Conservation (phyloP, 1,139 yeast species). For the Scheffersomyces cryptocercus region DNA sequence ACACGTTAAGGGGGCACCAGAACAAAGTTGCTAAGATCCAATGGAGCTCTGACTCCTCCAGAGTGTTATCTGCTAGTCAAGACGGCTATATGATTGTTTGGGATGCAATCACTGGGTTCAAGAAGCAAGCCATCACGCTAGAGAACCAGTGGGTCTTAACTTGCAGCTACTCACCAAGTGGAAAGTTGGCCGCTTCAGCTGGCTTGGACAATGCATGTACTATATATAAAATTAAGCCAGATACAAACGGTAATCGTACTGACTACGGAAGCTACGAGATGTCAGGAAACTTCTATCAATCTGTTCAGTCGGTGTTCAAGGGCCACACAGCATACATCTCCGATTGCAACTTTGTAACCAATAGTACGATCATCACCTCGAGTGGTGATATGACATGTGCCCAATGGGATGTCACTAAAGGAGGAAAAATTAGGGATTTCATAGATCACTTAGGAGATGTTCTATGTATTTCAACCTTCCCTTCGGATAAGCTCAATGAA, state of each 20-base stretch:
- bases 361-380: constrained; percentile 60
- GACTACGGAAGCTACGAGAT: constrained; percentile 14
- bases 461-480: constrained; percentile 48
- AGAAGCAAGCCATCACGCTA: constrained; percentile 66
- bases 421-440: constrained; percentile 55
- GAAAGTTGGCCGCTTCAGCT: constrained; percentile 70
- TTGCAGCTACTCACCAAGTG: constrained; percentile 72
- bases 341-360: constrained; percentile 65
- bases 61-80: constrained; percentile 73
- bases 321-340: constrained; percentile 87
- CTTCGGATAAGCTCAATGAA: constrained; percentile 14
- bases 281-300: constrained; percentile 35
- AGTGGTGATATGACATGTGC: constrained; percentile 85
- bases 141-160: constrained; percentile 80
- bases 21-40: constrained; percentile 69
- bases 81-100: constrained; percentile 86
- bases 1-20: constrained; percentile 67
- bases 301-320: constrained; percentile 56
- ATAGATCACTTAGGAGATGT: constrained; percentile 84
- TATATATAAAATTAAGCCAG: constrained; percentile 52
- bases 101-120: constrained; percentile 77
- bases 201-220: constrained; percentile 83
- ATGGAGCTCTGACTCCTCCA: constrained; percentile 65
- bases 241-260: constrained; percentile 5
- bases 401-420: constrained; percentile 75